Percentiles rank a stretch among this genome's conserved stretches.
Evolutionary conservation across 2,329 filamentous ascomycete genomes (phyloP).

Genomic region (Penicillium sp.): DNA sequence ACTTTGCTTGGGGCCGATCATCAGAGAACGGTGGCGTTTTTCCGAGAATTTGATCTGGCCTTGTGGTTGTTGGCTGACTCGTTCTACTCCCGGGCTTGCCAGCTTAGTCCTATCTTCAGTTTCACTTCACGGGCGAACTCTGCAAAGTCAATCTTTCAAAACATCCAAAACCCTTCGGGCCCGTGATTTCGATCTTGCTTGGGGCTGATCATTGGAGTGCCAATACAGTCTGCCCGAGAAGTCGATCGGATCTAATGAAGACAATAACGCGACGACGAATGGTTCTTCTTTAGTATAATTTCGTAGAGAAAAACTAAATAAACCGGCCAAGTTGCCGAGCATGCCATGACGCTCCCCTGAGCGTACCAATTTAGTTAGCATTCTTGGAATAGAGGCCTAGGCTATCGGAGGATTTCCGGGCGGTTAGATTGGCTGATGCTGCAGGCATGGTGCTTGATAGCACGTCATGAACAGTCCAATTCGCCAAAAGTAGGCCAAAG

Average conservation of each 20-base stretch:
- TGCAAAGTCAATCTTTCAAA: slow-evolving; percentile 3
- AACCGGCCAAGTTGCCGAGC: background rate
- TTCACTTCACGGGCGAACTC: too few relatives aligned
- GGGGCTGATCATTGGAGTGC: background rate
- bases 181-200: background rate
- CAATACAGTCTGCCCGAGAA: background rate
- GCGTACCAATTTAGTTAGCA: background rate
- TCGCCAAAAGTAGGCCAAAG: background rate
- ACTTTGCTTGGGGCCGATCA: too few relatives aligned
- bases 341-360: background rate
- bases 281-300: background rate
- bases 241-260: background rate
- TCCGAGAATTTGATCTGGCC: too few relatives aligned
- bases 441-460: background rate
- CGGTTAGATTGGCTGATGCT: background rate
- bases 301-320: too few relatives aligned
- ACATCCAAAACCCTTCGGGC: background rate
- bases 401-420: background rate
- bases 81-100: too few relatives aligned
- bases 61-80: too few relatives aligned
- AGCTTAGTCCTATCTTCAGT: too few relatives aligned
- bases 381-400: background rate
- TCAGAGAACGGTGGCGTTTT: too few relatives aligned
- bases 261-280: background rate
- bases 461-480: background rate